Evolutionary conservation across 2,329 filamentous ascomycete genomes (phyloP).

Genomic region (Botrytis aclada): DNA sequence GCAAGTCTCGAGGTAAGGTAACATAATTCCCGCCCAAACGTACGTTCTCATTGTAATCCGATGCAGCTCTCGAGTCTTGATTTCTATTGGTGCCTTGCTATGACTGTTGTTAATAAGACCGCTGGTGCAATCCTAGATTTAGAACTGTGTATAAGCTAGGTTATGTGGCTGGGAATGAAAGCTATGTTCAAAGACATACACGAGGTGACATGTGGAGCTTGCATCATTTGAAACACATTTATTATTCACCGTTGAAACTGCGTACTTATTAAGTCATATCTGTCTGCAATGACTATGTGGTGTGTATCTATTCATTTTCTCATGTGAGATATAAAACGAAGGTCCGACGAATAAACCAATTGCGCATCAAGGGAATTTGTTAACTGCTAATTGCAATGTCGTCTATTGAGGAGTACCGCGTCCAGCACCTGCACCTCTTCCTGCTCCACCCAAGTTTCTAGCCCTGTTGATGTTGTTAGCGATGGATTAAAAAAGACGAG

Average conservation of each 20-base stretch:
- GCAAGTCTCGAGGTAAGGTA: background rate
- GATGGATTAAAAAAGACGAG: too few species aligned
- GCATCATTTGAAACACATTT: background rate
- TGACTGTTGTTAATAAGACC: background rate
- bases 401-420: constrained; percentile 12
- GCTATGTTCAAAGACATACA: background rate
- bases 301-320: background rate
- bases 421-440: constrained; percentile 16
- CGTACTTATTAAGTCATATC: background rate
- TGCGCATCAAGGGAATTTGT: constrained; percentile 3
- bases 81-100: background rate
- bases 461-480: constrained; percentile 12
- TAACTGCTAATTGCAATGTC: background rate
- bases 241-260: background rate
- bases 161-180: background rate
- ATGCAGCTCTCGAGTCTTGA: background rate
- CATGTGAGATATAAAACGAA: background rate
- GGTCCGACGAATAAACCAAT: background rate
- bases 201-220: background rate
- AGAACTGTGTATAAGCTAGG: background rate
- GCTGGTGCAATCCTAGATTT: background rate
- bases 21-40: background rate
- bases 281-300: background rate
- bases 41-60: background rate
- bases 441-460: constrained; percentile 17